phyloP scores from a whole-genome alignment of 106 monocot genomes.

The Allium sativum region DNA sequence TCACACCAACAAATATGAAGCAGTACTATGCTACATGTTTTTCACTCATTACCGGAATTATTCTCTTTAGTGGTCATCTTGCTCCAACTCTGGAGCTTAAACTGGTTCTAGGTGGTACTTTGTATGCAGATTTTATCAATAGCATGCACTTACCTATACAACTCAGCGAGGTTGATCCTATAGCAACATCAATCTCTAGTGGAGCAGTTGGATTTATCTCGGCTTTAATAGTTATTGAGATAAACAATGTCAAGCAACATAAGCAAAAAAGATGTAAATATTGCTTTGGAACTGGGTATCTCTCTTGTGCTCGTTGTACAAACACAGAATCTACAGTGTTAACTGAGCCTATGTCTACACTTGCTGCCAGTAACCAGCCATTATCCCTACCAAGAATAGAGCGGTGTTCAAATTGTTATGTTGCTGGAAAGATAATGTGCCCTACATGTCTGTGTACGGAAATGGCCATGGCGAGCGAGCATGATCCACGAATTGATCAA shows the following conservation, averaged over 20 bases:
- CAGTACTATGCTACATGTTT: constrained; percentile 71
- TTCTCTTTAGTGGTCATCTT: constrained; percentile 76
- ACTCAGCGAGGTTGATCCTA: constrained; percentile 55
- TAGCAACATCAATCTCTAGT: constrained; percentile 32
- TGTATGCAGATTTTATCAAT: constrained; percentile 89
- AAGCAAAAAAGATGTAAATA: constrained; percentile 92
- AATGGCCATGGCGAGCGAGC: too few species aligned
- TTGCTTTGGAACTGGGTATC: constrained; percentile 81
- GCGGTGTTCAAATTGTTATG: constrained; percentile 73
- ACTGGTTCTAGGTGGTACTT: constrained; percentile 80
- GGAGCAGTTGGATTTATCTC: constrained; percentile 95
- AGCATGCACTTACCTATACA: constrained; percentile 81
- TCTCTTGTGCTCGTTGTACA: constrained; percentile 82
- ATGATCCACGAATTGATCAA: too few species aligned
- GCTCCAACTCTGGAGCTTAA: constrained; percentile 78
- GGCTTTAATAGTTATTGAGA: constrained; percentile 81
- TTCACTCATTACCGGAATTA: constrained; percentile 53
- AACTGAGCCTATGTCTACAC: constrained; percentile 34
- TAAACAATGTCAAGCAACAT: constrained; percentile 81
- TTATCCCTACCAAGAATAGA: constrained; percentile 33
- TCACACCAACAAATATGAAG: constrained; percentile 78
- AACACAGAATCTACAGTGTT: constrained; percentile 39
- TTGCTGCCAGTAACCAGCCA: constrained; percentile 26
- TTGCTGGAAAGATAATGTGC: constrained; percentile 76
- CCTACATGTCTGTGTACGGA: too few species aligned